Evolutionary conservation across 2,329 filamentous ascomycete species (phyloP), one percentile per base, ranked within the genome.

Genomic region (Neocucurbitaria cava): DNA sequence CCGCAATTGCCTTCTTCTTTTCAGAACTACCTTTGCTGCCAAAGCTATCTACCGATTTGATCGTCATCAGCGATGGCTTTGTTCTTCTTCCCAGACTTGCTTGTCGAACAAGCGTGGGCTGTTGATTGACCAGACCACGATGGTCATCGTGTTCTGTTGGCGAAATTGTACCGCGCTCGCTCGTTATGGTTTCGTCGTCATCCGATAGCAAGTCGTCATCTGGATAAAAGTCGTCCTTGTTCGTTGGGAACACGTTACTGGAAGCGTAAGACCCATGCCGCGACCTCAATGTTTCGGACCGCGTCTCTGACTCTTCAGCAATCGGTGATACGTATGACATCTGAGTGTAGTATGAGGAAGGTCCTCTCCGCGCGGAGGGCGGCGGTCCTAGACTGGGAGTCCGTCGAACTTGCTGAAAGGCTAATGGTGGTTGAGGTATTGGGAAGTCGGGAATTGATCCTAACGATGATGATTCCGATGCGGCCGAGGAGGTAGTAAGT

Each of bases 291-390:
- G 71, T 76, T 46, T 80, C 74, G 3, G 77, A 76, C 46, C 81
- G 70, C 30, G 73, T 75, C 49, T 82, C 79, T 5, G 77, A 73
- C 58, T 82, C 80, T 66, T 82, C 80, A 3, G 70, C 75, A 45
- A 82, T 82, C 2, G 80, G 80, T 28, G 79, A 77, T 23, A 82
- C 80, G 23, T 78, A 78, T 0, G 77, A 79, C 48, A 76, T 69
- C 54, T 80, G 78, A 1, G 79, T 78, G 54, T 82, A 82, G 61
- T 81, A 82, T 0, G 77, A 79, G 5, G 77, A 75, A 8, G 80
- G 80, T 5, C 79, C 80, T 71, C 77, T 69, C 24, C 80, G 71
- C 6, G 79, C 73, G 1, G 78, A 81, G 1, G 80, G 80, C n/a
- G 80, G 80, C 20, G 80, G 80, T 3, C 80, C 80, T 30, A 82